Evolutionary conservation across 2,329 filamentous ascomycete genomes (phyloP).

Genomic region (Pseudogymnoascus sp.): DNA sequence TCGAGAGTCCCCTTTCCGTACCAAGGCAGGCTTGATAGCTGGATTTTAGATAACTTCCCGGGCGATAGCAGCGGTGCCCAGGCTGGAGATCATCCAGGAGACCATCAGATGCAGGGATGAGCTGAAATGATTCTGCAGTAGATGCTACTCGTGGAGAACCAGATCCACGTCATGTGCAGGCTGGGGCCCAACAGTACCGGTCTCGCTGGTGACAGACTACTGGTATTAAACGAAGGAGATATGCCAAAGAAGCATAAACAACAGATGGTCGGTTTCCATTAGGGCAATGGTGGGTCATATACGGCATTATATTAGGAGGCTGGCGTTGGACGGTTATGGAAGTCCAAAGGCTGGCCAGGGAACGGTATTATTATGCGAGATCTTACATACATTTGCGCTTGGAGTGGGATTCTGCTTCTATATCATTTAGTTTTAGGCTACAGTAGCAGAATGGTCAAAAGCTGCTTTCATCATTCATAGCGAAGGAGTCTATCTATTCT

Average conservation of each 20-base stretch:
- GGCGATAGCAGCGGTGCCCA: conserved; percentile 9
- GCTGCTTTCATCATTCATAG: background rate
- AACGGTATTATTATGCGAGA: background rate
- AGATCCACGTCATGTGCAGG: background rate
- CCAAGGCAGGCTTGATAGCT: conserved; percentile 20
- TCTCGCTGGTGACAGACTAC: background rate
- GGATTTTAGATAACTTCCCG: conserved; percentile 19
- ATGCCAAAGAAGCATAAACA: background rate
- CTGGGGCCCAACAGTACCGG: background rate
- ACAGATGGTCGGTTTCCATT: background rate
- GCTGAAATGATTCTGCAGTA: background rate
- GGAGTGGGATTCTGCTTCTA: background rate
- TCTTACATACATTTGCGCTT: background rate
- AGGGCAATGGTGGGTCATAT: background rate
- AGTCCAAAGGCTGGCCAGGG: background rate
- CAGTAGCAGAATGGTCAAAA: background rate
- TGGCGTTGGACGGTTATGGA: background rate
- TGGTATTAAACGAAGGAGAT: background rate
- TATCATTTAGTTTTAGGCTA: background rate
- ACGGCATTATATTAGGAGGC: background rate
- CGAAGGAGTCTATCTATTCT: background rate
- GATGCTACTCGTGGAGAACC: background rate
- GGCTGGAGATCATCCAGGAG: background rate
- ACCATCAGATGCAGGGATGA: conserved; percentile 4
- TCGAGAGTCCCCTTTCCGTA: conserved; percentile 21